Conservation (phyloP, 176 grass and related monocot genomes). For the Luzula sylvatica region DNA sequence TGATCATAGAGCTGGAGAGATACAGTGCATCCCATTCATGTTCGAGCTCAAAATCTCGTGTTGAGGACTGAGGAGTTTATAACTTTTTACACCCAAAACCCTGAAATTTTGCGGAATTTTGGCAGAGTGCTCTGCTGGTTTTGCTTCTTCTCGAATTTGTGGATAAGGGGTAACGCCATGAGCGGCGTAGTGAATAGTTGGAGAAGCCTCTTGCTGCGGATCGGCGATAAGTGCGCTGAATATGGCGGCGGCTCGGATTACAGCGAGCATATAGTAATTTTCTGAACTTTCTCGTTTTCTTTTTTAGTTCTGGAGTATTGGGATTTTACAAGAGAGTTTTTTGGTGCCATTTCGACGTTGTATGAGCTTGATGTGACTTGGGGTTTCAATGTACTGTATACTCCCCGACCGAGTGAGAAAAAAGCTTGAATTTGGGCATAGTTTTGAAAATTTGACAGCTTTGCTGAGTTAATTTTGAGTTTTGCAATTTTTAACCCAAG, state of each 20-base stretch:
- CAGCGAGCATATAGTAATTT: constrained; percentile 78
- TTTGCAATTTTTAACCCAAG: constrained; percentile 4
- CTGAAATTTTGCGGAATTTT: neutral
- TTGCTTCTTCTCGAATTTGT: neutral
- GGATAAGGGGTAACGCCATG: constrained; percentile 25
- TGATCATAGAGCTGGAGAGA: too few species aligned
- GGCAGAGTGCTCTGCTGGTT: neutral
- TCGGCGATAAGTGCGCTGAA: constrained; percentile 83
- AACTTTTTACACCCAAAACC: too few species aligned
- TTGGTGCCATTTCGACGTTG: neutral
- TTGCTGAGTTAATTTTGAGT: too few species aligned
- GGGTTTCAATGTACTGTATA: constrained; percentile 15
- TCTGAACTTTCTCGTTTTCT: neutral
- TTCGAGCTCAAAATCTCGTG: constrained; percentile 19
- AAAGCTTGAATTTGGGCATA: too few species aligned
- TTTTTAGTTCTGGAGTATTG: constrained; percentile 1
- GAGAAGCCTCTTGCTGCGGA: constrained; percentile 65
- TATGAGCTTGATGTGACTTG: neutral
- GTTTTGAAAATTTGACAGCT: too few species aligned
- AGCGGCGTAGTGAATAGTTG: constrained; percentile 45
- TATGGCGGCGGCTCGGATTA: constrained; percentile 69
- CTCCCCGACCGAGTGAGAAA: constrained; percentile 11
- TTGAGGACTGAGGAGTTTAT: too few species aligned
- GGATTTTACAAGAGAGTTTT: neutral
- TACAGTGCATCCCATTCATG: too few species aligned